Evolutionary conservation across 2,329 filamentous ascomycete species (phyloP).

Genomic region (Hypomyces rosellus): DNA sequence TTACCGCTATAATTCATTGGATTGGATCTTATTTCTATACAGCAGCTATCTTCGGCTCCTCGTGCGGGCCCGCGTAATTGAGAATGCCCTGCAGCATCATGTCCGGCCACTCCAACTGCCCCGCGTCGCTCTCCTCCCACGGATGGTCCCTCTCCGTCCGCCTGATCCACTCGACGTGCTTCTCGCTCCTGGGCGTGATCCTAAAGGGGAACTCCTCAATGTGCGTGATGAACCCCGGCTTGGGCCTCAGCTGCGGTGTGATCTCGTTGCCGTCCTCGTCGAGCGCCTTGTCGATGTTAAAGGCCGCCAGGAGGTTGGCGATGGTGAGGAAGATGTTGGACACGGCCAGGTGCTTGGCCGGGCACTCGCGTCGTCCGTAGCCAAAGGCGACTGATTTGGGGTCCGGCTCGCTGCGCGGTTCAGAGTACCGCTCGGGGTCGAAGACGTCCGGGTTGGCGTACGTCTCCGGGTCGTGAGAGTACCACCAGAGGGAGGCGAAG

Average conservation of each 20-base stretch:
- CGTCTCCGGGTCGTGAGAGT: no score
- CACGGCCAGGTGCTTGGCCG: constrained; percentile 27
- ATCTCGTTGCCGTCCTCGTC: constrained; percentile 29
- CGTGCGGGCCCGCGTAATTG: no score
- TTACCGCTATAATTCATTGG: no score
- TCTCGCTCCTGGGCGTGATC: constrained; percentile 9
- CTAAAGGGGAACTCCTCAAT: constrained; percentile 1
- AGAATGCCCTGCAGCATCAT: no score
- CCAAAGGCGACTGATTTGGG: constrained; percentile 25
- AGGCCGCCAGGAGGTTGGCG: constrained; percentile 39
- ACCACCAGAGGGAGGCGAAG: no score
- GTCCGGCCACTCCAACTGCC: not conserved
- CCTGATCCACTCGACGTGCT: constrained; percentile 5
- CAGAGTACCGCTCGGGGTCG: constrained; percentile 27
- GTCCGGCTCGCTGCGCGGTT: constrained; percentile 22
- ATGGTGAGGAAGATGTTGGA: constrained; percentile 26
- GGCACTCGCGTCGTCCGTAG: constrained; percentile 31
- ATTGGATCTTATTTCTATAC: no score
- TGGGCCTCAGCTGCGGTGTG: constrained; percentile 13
- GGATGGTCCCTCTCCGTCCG: constrained; percentile 5
- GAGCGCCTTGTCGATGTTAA: constrained; percentile 27
- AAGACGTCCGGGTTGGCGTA: constrained; percentile 16
- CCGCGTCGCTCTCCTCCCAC: constrained; percentile 9
- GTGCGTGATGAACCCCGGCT: constrained; percentile 3
- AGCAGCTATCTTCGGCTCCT: no score